A percentile compares a stretch with the other conserved stretches of the same genome.
Conservation (phyloP, 805 yeast genomes). For the Grigorovia humatica region DNA sequence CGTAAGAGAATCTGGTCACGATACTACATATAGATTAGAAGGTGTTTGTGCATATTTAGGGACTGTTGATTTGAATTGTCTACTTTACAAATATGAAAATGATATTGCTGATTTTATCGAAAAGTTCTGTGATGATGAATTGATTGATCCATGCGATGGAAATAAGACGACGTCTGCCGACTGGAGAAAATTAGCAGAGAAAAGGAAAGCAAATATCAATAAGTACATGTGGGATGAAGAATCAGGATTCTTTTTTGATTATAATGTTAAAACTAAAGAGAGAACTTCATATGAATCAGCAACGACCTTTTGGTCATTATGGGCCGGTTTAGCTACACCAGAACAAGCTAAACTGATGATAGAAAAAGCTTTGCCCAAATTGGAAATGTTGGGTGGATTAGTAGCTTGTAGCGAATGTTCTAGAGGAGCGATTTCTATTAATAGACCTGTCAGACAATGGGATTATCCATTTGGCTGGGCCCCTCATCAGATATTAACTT, state of each 20-base stretch:
- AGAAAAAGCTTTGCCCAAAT: slow-evolving; percentile 44
- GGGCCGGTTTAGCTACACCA: slow-evolving; percentile 62
- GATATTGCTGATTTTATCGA: slow-evolving; percentile 67
- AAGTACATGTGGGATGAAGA: slow-evolving; percentile 78
- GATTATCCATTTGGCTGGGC: slow-evolving; percentile 99
- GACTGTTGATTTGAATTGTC: slow-evolving; percentile 78
- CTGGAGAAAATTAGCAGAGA: slow-evolving; percentile 56
- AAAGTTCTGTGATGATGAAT: slow-evolving; percentile 41
- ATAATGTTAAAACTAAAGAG: slow-evolving; percentile 47
- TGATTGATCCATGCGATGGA: slow-evolving; percentile 32
- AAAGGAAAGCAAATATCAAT: slow-evolving; percentile 46
- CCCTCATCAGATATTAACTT: slow-evolving; percentile 90
- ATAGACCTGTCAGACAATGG: slow-evolving; percentile 91
- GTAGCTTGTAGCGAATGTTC: slow-evolving; percentile 73
- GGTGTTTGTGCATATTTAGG: slow-evolving; percentile 84
- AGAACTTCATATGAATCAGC: slow-evolving; percentile 72
- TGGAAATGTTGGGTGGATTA: slow-evolving; percentile 84
- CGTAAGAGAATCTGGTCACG: slow-evolving; percentile 94
- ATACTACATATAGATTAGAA: slow-evolving; percentile 82
- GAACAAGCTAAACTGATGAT: slow-evolving; percentile 63
- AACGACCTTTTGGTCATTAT: slow-evolving; percentile 85
- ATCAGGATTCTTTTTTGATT: slow-evolving; percentile 73
- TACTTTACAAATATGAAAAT: slow-evolving; percentile 79
- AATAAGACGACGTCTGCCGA: slow-evolving; percentile 34
- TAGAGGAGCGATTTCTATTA: slow-evolving; percentile 58